phyloP scores from a whole-genome alignment of 2,329 filamentous ascomycete species.

The Colletotrichum siamense region DNA sequence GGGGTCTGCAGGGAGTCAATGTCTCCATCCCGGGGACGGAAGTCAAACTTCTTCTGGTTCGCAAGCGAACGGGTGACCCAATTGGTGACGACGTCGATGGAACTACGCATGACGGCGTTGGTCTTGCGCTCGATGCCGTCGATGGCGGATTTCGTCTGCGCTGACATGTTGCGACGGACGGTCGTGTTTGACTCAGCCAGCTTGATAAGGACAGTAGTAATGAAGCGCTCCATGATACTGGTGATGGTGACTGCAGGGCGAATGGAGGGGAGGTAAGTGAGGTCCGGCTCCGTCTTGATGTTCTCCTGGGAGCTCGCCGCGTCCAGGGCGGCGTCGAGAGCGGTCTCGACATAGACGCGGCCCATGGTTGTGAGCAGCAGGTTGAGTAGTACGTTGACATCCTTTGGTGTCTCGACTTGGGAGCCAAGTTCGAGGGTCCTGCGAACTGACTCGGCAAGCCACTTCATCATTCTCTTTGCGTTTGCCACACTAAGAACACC shows the following conservation, averaged over 20 bases:
- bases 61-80: conserved; percentile 77
- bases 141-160: conserved; percentile 75
- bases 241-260: conserved; percentile 86
- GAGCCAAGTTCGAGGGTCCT: conserved; percentile 90
- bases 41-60: conserved; percentile 87
- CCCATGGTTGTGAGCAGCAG: conserved; percentile 88
- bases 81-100: conserved; percentile 72
- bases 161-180: conserved; percentile 87
- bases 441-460: conserved; percentile 94
- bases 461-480: conserved; percentile 97
- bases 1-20: conserved; percentile 83
- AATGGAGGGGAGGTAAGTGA: conserved; percentile 80
- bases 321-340: conserved; percentile 74
- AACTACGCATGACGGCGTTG: conserved; percentile 62
- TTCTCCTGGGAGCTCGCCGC: conserved; percentile 78
- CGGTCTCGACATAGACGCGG: conserved; percentile 76
- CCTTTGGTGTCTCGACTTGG: conserved; percentile 88
- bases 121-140: conserved; percentile 86
- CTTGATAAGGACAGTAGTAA: conserved; percentile 87
- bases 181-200: conserved; percentile 90
- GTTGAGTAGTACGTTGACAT: conserved; percentile 84
- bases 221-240: conserved; percentile 91
- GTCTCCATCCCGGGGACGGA: conserved; percentile 83
- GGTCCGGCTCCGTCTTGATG: conserved; percentile 83
- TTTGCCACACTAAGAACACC: conserved; percentile 82